Evolutionary conservation across 2,329 filamentous ascomycete genomes (phyloP).

Genomic region (Fusarium scirpi): DNA sequence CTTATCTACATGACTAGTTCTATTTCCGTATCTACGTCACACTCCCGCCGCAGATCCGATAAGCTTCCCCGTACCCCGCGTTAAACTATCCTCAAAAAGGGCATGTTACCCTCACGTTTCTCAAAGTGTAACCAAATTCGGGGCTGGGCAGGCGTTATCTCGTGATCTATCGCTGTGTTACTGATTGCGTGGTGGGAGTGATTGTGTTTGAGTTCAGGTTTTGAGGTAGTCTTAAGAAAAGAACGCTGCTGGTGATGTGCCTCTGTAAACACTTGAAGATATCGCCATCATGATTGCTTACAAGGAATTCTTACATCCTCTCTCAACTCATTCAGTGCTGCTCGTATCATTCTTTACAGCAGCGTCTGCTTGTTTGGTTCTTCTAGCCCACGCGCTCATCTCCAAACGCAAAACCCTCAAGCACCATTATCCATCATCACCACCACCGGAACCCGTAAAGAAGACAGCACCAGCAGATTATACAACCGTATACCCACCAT

Average conservation of each 20-base stretch:
- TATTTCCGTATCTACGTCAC: conserved; percentile 21
- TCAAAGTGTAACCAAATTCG: conserved; percentile 32
- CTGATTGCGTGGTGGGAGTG: neutral
- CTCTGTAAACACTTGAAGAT: neutral
- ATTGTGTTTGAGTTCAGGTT: neutral
- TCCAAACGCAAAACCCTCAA: conserved; percentile 37
- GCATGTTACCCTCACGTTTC: conserved; percentile 35
- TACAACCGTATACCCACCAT: conserved; percentile 45
- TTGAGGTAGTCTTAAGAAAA: conserved; percentile 30
- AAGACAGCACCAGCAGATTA: conserved; percentile 41
- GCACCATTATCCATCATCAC: conserved; percentile 18
- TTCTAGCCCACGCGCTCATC: conserved; percentile 33
- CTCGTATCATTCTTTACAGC: conserved; percentile 12
- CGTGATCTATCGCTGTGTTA: neutral
- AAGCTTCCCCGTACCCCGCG: conserved; percentile 36
- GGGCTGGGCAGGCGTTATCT: conserved; percentile 27
- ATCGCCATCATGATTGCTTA: conserved; percentile 29
- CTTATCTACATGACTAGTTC: neutral
- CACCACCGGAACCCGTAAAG: conserved; percentile 32
- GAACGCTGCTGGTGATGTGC: conserved; percentile 9
- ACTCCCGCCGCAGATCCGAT: conserved; percentile 24
- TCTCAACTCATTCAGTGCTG: conserved; percentile 2
- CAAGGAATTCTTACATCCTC: conserved; percentile 16
- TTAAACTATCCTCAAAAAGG: conserved; percentile 28
- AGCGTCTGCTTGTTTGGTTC: conserved; percentile 24